Evolutionary conservation across 257 asterid species (phyloP).

Genomic region (Perilla frutescens): DNA sequence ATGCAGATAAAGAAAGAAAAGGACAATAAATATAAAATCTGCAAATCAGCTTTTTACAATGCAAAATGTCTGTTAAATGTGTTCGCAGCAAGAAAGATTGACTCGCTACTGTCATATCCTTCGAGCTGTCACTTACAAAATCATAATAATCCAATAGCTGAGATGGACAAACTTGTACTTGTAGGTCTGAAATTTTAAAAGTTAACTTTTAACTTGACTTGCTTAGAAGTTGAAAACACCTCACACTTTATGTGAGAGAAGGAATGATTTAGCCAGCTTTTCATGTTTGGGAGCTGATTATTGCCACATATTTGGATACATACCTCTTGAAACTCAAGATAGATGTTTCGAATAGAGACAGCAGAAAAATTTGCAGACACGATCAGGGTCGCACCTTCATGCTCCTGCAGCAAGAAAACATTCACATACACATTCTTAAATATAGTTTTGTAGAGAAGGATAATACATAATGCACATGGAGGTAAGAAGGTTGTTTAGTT

Average conservation of each 20-base stretch:
- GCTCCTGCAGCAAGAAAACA: slow-evolving; percentile 59
- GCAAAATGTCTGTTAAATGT: background rate
- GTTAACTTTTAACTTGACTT: background rate
- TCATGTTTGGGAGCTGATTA: background rate
- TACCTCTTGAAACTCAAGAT: slow-evolving; percentile 90
- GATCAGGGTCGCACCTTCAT: slow-evolving; percentile 85
- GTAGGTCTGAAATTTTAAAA: background rate
- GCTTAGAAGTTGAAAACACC: background rate
- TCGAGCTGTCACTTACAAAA: slow-evolving; percentile 1
- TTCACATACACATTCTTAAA: slow-evolving; percentile 12
- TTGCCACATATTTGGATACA: slow-evolving; percentile 26
- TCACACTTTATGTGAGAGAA: background rate
- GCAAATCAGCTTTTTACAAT: background rate
- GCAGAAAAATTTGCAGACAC: slow-evolving; percentile 86
- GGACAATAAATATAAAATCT: background rate
- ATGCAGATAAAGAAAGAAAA: slow-evolving; percentile 12
- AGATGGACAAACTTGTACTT: background rate
- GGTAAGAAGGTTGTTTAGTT: background rate
- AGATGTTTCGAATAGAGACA: slow-evolving; percentile 74
- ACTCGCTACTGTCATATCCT: background rate
- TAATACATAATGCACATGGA: slow-evolving; percentile 7
- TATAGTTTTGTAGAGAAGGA: slow-evolving; percentile 1
- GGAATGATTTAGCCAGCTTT: background rate
- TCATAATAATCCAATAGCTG: slow-evolving; percentile 1
- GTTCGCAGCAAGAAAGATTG: background rate